These are phyloP conservation scores for Closterium sp. DNA, from an alignment of 139 green algal genomes.

Conservation along the genomic window DNA sequence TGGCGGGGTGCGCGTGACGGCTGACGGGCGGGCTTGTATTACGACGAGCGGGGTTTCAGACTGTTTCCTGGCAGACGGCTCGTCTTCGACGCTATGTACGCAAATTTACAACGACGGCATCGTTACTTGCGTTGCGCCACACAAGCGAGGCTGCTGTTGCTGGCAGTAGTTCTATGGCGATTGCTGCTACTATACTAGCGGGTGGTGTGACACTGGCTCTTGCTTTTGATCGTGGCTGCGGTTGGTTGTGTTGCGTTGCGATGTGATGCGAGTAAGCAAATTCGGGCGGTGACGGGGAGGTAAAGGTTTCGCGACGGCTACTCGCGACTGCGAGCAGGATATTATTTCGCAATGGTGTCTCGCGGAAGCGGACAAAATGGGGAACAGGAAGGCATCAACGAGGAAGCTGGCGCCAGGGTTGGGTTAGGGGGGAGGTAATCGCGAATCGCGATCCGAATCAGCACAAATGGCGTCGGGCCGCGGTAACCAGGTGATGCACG, in stretches of 20 bases:
- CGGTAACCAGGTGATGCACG: neutral
- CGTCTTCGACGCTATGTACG: neutral
- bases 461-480: neutral
- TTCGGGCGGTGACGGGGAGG: no score
- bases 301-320: neutral
- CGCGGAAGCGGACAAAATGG: no score
- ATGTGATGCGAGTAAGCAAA: no score
- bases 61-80: neutral
- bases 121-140: neutral
- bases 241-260: no score
- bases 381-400: neutral
- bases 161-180: neutral
- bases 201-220: no score
- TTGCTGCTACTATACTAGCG: no score
- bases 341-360: neutral
- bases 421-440: neutral
- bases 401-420: neutral
- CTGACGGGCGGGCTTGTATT: no score
- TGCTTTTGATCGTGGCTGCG: no score
- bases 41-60: neutral
- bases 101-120: neutral
- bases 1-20: neutral
- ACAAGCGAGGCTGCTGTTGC: neutral
- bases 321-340: neutral
- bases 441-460: neutral